Percentiles rank a stretch among this genome's conserved stretches.
Conservation (phyloP, 1,284 basidiomycete species). For the Fomitopsis palustris region DNA sequence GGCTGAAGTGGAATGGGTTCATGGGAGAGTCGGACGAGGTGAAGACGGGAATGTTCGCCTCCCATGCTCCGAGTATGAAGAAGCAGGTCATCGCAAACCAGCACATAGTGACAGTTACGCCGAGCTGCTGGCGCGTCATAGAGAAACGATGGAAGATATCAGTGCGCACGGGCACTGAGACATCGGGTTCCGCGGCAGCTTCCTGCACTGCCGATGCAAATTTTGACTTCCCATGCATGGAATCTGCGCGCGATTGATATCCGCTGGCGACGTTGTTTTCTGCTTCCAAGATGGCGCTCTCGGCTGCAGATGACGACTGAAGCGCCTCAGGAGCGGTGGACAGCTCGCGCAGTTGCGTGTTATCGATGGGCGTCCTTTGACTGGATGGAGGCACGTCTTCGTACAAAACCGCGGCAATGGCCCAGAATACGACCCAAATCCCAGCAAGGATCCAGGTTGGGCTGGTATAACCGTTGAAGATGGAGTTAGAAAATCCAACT, state of each 20-base stretch:
- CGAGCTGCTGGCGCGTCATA: slow-evolving; percentile 31
- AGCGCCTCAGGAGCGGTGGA: background rate
- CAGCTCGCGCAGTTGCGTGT: slow-evolving; percentile 8
- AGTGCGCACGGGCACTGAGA: background rate
- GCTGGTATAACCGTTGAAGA: slow-evolving; percentile 64
- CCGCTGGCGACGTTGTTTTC: background rate
- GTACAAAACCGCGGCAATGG: slow-evolving; percentile 39
- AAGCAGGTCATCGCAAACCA: slow-evolving; percentile 74
- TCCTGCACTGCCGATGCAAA: background rate
- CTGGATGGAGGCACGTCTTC: slow-evolving; percentile 42
- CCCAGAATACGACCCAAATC: slow-evolving; percentile 52
- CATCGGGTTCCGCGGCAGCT: background rate
- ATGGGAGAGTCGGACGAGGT: slow-evolving; percentile 33
- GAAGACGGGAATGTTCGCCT: slow-evolving; percentile 68
- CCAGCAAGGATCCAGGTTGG: slow-evolving; percentile 66
- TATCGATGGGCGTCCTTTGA: background rate
- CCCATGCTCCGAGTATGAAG: slow-evolving; percentile 73
- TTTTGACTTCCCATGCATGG: background rate
- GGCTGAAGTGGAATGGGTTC: slow-evolving; percentile 49
- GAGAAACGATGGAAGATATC: background rate
- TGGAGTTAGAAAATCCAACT: slow-evolving; percentile 24
- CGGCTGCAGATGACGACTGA: background rate
- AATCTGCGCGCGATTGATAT: background rate
- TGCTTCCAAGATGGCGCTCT: background rate
- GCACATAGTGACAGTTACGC: slow-evolving; percentile 61